Evolutionary conservation across 305 asterid genomes (phyloP).

Genomic region (Plantago coronopus): DNA sequence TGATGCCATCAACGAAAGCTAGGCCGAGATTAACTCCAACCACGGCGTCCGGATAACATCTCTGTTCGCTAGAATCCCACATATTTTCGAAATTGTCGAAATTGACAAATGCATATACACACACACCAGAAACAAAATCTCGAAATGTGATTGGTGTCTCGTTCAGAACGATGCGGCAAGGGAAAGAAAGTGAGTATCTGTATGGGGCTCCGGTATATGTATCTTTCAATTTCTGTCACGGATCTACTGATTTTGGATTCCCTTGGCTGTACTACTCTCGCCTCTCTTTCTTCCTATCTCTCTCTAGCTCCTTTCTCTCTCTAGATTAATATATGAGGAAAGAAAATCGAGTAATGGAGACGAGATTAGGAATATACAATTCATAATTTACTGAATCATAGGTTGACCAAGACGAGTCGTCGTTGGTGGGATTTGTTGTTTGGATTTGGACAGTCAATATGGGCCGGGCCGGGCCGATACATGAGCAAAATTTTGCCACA

Average conservation of each 20-base stretch:
- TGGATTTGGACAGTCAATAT: no score
- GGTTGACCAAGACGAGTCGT: no score
- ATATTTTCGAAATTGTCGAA: slow-evolving; percentile 25
- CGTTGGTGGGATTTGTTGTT: no score
- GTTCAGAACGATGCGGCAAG: background rate
- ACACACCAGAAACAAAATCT: background rate
- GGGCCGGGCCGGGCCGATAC: no score
- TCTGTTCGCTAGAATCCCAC: slow-evolving; percentile 58
- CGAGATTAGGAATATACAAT: background rate
- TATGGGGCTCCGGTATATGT: no score
- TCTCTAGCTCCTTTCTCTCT: background rate
- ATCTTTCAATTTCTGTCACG: background rate
- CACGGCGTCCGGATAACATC: slow-evolving; percentile 62
- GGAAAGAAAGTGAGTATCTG: background rate
- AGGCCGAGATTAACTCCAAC: slow-evolving; percentile 62
- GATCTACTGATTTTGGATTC: background rate
- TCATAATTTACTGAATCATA: no score
- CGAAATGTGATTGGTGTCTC: background rate
- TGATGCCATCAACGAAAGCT: slow-evolving; percentile 62
- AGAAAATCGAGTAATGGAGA: no score
- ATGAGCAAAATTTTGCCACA: no score
- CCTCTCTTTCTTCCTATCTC: no score
- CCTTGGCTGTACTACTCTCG: background rate
- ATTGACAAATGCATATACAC: slow-evolving; percentile 6
- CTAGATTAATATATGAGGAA: no score